Base-by-base conservation (phyloP, 2,329 filamentous ascomycete species). In the Epichloe gansuensis region DNA sequence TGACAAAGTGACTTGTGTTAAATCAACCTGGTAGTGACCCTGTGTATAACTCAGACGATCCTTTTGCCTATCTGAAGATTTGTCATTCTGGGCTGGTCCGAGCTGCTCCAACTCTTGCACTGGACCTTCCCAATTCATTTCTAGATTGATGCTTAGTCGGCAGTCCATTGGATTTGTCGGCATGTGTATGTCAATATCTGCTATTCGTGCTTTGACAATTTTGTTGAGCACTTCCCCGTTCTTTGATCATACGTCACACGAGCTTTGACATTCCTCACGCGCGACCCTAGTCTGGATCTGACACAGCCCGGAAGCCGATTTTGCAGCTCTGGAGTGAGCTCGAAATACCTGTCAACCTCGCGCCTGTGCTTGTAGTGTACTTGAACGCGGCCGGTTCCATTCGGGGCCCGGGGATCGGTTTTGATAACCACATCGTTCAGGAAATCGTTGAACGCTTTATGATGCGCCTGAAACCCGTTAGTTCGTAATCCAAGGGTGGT, bases 11-110 rank as follows among this genome's bases (percentile, higher is more conserved):
- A 98, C 93, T 66, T 96, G 91, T 0, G 93, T 98, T 49, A 98
- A 73, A 68, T 98, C 93, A 60, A 98, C 79, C 65, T 93, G 88
- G 65, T 94, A 96, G 51, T 81, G 82, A 42, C 90, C 78, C 65
- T 97, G 94, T 9, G 78, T 83, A 69, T 98, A 98, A 64, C 88
- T 94, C 65, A 98, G 74, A 17, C 93, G 81, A 67, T 98, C 91
- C 68, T 98, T 98, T 60, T 81, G 83, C 6, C 91, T 82, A 61
- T 88, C 83, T 6, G 76, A 71, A 58, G 68, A 66, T 31, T 62
- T 72, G 62, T 63, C 74, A 58, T 52, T 67, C 58, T 59, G 69
- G 51, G 57, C 61, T 43, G 61, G 67, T 47, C 62, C 62, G 50
- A 69, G 53, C 25, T 67, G 62, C 59, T 79, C 74, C 13, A 82